Evolutionary conservation across 257 asterid genomes (phyloP).

Genomic region (Solanum arcanum): DNA sequence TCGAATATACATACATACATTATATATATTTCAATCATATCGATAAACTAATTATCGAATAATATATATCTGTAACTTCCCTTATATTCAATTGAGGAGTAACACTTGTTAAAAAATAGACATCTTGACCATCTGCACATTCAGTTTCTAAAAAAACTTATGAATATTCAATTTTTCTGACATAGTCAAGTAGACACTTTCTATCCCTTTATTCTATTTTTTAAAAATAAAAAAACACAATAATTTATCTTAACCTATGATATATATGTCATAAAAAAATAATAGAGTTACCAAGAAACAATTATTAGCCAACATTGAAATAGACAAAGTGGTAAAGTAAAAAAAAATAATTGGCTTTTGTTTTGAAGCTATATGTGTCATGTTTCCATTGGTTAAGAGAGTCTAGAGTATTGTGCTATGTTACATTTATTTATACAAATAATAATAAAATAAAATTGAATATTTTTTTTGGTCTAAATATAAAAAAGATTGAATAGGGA

Average conservation of each 20-base stretch:
- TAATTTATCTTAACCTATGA: not conserved
- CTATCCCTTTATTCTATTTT: not conserved
- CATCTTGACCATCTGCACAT: not conserved
- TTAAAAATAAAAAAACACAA: not conserved
- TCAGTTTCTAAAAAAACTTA: not conserved
- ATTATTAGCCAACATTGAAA: not conserved
- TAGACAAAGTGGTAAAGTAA: not conserved
- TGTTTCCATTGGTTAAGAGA: not conserved
- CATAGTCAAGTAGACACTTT: not conserved
- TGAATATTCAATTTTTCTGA: not conserved
- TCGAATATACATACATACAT: too few relatives aligned
- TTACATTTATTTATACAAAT: not conserved
- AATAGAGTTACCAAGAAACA: not conserved
- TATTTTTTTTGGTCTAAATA: not conserved
- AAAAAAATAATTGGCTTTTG: not conserved
- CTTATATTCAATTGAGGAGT: not conserved
- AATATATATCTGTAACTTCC: too few relatives aligned
- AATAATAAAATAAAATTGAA: too few relatives aligned
- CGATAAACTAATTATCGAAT: too few relatives aligned
- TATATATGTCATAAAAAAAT: not conserved
- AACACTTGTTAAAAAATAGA: not conserved
- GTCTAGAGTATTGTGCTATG: not conserved
- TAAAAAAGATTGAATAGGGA: not conserved
- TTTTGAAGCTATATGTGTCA: not conserved
- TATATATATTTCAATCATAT: too few relatives aligned